Evolutionary conservation across 2,329 filamentous ascomycete species (phyloP), one percentile per base, ranked within the genome.

Genomic region (Arthrinium puccinioides): DNA sequence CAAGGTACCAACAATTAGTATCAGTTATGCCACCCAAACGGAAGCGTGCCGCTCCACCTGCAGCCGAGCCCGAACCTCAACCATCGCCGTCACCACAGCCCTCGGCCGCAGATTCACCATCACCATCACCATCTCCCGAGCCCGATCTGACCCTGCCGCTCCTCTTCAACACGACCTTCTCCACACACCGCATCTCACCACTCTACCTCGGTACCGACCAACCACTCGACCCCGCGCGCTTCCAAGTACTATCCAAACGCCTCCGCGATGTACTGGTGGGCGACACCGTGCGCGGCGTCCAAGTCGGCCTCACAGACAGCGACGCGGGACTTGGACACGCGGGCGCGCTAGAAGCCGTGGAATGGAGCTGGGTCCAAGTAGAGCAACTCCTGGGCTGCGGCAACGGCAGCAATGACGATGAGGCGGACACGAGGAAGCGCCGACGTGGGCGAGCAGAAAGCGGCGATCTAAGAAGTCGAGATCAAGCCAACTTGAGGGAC

Each of bases 211-310:
- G 70, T 18, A 37, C 54, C 4, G 54, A 65, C 3, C 27, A 47
- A 1, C n/a, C n/a, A n/a, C 57, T 76, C 1, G 59, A 57, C 0
- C 32, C 53, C 0, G 28, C 50, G 0, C 62, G 66, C 4, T 61
- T 79, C 3, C 53, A 60, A 11, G 39, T 52, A 0, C 58, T 78
- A 1, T 65, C 70, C 1, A 62, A 63, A 7, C 62, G 69, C 3
- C 55, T 79, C 2, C 68, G 74, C 26, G 74, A 79, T 32, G 62
- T 62, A 2, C 62, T 79, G 0, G 72, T 76, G 0, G 74, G 74
- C 13, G 74, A 79, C 45, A 68, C 76, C 2, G 70, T 79, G n/a
- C 70, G 75, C 38, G 75, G 75, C 29, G 68, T 79, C 14, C 72
- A 78, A 44, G 65, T 79, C 14, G 66, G 67, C 0, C 48, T 72